Base-by-base conservation (phyloP, 495 filamentous ascomycete genomes). In the Delitschia confertaspora region DNA sequence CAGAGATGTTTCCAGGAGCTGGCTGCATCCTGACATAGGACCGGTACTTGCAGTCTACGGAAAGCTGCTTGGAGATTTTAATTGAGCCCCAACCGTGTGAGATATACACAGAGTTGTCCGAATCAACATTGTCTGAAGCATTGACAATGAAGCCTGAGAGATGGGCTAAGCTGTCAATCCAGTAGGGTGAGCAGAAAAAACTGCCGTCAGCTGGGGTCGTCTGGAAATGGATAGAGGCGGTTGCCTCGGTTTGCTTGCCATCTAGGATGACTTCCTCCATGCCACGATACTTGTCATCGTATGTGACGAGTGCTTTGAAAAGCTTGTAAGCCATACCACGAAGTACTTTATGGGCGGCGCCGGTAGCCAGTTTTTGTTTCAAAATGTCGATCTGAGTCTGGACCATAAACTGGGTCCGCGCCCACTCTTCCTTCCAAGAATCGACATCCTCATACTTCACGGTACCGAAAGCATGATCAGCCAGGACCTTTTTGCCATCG, bases 101-200 rank as follows among this genome's bases (percentile, higher is more conserved):
- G 35, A 67, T 60, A 47, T 65, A 76, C 14, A 73, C 68, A 29
- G 64, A 61, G 25, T 66, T 63, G 17, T 65, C 61, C 1, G 64
- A 64, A 42, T 73, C 70, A 11, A 65, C 42, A 4, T 61, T 51
- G 23, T 73, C 71, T 16, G 63, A 69, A 13, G 55, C 69, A 47
- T 76, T 76, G 56, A 73, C 65, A 26, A 73, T 68, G 54, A 77
- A 76, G 6, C 73, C 73, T 6, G 69, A 63, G 21, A 73, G 49
- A 46, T 77, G 73, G 20, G 52, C 56, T 4, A 74, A 31, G 25
- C 59, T 64, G 51, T 77, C 73, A 42, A 76, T 69, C 60, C 62
- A 70, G 59, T 62, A 68, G 7, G 69, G 69, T 6, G 60, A 50
- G 45, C 51, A 59, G 50, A 55, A 61, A 49, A 68, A 71, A 13